phyloP scores from a whole-genome alignment of 495 filamentous ascomycete genomes.

The Podospora bellae-mahoneyi region DNA sequence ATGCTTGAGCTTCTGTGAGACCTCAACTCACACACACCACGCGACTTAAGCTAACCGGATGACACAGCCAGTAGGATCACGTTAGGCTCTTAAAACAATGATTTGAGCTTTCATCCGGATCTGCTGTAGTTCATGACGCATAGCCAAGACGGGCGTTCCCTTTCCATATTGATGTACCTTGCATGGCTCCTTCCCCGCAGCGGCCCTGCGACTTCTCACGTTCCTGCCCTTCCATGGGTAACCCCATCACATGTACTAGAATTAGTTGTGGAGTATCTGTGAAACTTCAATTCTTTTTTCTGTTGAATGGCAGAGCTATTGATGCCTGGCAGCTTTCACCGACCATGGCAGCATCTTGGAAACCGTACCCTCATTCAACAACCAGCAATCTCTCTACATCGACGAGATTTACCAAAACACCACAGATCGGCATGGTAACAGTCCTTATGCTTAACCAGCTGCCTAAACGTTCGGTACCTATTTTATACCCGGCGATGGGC shows the following conservation, averaged over 20 bases:
- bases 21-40: neutral
- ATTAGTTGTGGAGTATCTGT: neutral
- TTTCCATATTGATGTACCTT: neutral
- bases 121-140: neutral
- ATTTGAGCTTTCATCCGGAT: neutral
- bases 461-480: slow-evolving; percentile 14
- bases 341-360: neutral
- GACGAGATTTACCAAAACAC: neutral
- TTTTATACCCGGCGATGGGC: slow-evolving; percentile 10
- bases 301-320: neutral
- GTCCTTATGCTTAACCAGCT: slow-evolving; percentile 8
- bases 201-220: too few relatives aligned
- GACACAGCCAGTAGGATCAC: neutral
- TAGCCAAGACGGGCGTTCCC: neutral
- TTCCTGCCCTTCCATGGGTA: neutral
- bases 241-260: neutral
- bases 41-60: neutral
- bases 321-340: neutral
- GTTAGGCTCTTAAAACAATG: neutral
- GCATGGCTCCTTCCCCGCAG: neutral
- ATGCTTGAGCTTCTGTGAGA: neutral
- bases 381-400: neutral
- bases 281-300: neutral
- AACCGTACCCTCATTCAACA: neutral
- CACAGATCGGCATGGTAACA: neutral